Percentiles rank a stretch among this genome's conserved stretches.
These are phyloP conservation scores for Fomitopsis palustris DNA, from an alignment of 1,284 basidiomycete genomes.

Conservation along the genomic window DNA sequence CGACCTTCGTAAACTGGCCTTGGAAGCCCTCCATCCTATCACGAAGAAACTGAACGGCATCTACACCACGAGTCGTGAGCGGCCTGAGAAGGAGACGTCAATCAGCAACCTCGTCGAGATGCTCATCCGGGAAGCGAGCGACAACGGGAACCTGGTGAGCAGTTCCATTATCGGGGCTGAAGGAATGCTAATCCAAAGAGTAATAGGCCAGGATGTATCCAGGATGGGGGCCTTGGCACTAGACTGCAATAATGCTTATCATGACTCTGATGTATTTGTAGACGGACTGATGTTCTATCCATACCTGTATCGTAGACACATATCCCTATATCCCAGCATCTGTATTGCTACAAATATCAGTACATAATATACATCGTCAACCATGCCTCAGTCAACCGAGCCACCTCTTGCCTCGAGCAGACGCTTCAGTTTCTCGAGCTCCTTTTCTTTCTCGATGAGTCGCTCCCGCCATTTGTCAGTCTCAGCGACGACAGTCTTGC, in stretches of 20 bases:
- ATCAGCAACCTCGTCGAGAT: conserved; percentile 87
- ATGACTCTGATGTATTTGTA: neutral
- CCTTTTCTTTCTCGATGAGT: conserved; percentile 73
- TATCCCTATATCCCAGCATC: neutral
- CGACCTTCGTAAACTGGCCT: conserved; percentile 63
- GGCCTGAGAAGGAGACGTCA: conserved; percentile 62
- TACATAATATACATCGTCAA: neutral
- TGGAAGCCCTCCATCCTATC: conserved; percentile 76
- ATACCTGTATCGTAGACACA: conserved; percentile 12
- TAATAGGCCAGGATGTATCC: conserved; percentile 75
- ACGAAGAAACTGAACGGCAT: conserved; percentile 82
- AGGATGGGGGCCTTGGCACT: conserved; percentile 87
- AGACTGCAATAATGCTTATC: conserved; percentile 12
- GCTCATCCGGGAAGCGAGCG: conserved; percentile 85
- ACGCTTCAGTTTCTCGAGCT: conserved; percentile 59
- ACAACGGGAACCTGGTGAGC: conserved; percentile 70
- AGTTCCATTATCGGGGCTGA: conserved; percentile 43
- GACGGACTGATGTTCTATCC: neutral
- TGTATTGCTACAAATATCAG: conserved; percentile 3
- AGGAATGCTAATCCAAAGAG: neutral
- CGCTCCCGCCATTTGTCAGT: conserved; percentile 55
- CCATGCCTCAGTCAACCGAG: neutral
- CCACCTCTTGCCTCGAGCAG: conserved; percentile 32
- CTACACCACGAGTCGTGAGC: conserved; percentile 53
- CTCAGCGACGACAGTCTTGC: conserved; percentile 64